Evolutionary conservation across 1,284 basidiomycete genomes (phyloP), one percentile per base, ranked within the genome.

Genomic region (Phenoliferia sp.): DNA sequence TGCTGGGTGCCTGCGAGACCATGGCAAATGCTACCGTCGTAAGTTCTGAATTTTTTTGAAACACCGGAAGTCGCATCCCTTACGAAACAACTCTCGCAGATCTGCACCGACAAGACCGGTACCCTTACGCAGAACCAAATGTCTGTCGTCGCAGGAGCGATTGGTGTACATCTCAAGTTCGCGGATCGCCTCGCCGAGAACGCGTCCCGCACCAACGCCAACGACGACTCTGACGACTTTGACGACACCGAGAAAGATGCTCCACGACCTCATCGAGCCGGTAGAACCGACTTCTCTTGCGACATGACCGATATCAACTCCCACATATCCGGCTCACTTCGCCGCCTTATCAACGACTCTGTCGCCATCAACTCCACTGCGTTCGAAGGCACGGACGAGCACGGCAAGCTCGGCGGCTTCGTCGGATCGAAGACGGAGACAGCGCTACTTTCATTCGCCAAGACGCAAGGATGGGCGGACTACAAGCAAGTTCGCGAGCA

Each of bases 341-440:
- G 82, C 66, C 82, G 82, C 7, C 82, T 95, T 2, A 85, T 97
- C 79, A 96, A 95, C 79, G 87, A 88, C 68, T 86, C 90, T 22
- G 91, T 98, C 74, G 87, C 90, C 44, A 83, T 96, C 80, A 98
- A 98, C 81, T 94, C 93, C 15, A 98, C 95, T 10, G 95, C 94
- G 17, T 99, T 98, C 79, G 90, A 95, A 80, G 92, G 94, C 74
- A 81, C 77, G 52, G 86, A 92, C 78, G 81, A 85, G 31, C 86
- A 86, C 56, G 85, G 84, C 9, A 86, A 85, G n/a, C 82, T 86
- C 71, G 74, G 80, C 44, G 82, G 85, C 29, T 96, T 98, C 77
- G 85, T 97, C 61, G 95, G 96, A 7, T 92, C 87, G 82, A 98
- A 99, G 85, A 98, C 95, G 9, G 95, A 99, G 82, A 93, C 90